Conservation (phyloP, 495 filamentous ascomycete species). For the Penicillium ochrochloron region DNA sequence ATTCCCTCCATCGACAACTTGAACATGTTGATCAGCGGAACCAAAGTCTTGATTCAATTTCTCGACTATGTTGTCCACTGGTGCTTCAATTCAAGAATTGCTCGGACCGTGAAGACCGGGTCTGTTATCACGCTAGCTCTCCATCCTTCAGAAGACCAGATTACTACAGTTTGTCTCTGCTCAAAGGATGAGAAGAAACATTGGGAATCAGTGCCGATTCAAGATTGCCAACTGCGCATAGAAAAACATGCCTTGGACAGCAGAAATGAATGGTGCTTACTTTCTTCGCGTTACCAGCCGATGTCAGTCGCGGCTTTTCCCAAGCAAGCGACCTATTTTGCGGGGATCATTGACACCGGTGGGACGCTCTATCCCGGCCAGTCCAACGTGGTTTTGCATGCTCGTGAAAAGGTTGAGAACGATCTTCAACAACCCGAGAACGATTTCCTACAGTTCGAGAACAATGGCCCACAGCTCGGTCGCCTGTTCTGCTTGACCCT, state of each 20-base stretch:
- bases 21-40: constrained; percentile 22
- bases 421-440: too few relatives aligned
- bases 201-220: background rate
- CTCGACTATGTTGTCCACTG: constrained; percentile 30
- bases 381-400: background rate
- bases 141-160: constrained; percentile 15
- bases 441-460: too few relatives aligned
- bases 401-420: too few relatives aligned
- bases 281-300: background rate
- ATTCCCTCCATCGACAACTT: constrained; percentile 11
- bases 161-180: constrained; percentile 2
- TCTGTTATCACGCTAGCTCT: constrained; percentile 2
- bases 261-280: constrained; percentile 1
- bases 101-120: constrained; percentile 22
- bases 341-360: background rate
- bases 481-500: background rate
- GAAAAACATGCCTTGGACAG: constrained; percentile 7
- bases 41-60: constrained; percentile 27
- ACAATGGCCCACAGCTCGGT: background rate
- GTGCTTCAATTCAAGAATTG: constrained; percentile 21
- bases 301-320: background rate
- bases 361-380: background rate
- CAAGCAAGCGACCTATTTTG: background rate
- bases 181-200: background rate
- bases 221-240: background rate